Evolutionary conservation across 495 filamentous ascomycete genomes (phyloP), one percentile per base, ranked within the genome.

Genomic region (Emericellopsis terricola): DNA sequence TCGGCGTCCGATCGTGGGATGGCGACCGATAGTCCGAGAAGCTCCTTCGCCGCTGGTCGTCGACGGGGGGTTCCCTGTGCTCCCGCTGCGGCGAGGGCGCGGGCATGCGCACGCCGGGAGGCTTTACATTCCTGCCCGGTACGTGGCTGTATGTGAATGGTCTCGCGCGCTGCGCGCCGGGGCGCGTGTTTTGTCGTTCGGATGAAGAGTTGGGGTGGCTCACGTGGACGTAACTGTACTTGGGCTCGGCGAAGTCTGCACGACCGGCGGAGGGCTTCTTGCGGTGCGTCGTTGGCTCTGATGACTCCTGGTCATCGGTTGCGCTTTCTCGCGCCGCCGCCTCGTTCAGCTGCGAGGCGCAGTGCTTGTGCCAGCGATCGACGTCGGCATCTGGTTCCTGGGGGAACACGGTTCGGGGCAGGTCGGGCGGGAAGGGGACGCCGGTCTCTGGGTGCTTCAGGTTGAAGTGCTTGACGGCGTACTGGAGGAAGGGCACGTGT

Each of bases 401-500:
- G 0, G 89, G 89, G 37, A 97, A 85, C 0, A 75, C 72, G 14
- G 74, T 68, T 23, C 64, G 60, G 3, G 89, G 91, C 6, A 97
- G 66, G 27, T 71, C 56, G 41, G 71, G 70, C 1, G 87, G 89
- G 38, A 97, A 91, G 3, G 56, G 41, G n/a, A 64, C 51, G 0
- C 75, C 73, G 2, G 74, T 80, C 28, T 72, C 68, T 0, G 83
- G 78, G 48, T 87, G 66, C 31, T 63, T 60, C 28, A 97, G 68
- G 33, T 69, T 68, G 64, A 82, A 93, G 27, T 78, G 60, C 21
- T 59, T 64, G 8, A 92, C 75, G 0, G 91, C 83, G 42, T 71
- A 75, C 44, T 86, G 85, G 6, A 97, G 49, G 42, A 82, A 86
- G 1, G 72, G 71, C 2, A 78, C 78, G 57, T 96, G 87, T 45